Conservation (phyloP, 1,284 basidiomycete genomes). For the Wolfiporia cocos region DNA sequence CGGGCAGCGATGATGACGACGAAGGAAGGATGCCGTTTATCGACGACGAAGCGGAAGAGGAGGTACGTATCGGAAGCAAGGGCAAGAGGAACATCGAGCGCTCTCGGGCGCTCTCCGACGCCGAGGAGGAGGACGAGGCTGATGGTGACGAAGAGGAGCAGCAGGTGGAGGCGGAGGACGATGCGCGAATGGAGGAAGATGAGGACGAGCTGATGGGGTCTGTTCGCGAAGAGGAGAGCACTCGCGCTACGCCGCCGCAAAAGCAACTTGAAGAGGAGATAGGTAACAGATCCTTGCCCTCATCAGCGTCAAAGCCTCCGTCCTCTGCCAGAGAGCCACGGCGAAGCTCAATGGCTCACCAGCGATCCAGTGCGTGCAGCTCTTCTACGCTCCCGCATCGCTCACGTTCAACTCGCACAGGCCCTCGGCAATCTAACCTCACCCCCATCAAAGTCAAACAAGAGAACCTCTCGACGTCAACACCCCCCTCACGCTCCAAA, state of each 20-base stretch:
- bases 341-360: not conserved
- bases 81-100: not conserved
- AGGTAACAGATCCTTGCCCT: no score
- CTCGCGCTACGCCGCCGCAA: no score
- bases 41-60: slow-evolving; percentile 2
- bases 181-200: not conserved
- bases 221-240: no score
- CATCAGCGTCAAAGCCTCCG: no score
- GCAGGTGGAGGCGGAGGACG: not conserved
- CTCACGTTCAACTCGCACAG: no score
- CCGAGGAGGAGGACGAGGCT: slow-evolving; percentile 2
- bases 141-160: not conserved
- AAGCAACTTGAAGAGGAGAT: no score
- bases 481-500: no score
- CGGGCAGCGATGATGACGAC: not conserved
- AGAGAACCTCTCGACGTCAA: no score
- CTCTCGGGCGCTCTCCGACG: not conserved
- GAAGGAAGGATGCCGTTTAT: no score
- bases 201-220: no score
- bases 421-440: no score
- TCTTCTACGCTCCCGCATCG: no score
- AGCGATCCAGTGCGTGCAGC: not conserved
- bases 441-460: slow-evolving; percentile 1
- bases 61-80: not conserved
- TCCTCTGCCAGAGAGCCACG: not conserved